Conservation (phyloP, 345 rosid species). For the Citrus maxima region DNA sequence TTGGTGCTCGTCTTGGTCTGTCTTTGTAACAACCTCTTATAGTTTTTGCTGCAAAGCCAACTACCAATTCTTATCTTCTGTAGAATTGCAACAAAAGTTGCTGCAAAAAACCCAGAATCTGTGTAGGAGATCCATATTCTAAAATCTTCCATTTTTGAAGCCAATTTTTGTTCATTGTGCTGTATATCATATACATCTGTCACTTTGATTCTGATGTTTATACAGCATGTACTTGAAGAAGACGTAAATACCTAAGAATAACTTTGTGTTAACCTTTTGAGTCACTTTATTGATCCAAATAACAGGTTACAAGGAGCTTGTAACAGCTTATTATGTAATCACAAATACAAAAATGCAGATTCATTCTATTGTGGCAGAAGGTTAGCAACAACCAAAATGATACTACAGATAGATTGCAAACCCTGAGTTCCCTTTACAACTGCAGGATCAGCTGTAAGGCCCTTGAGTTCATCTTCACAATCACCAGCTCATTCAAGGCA, state of each 20-base stretch:
- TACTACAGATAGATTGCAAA: slow-evolving; percentile 20
- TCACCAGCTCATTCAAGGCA: slow-evolving; percentile 1
- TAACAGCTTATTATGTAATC: background rate
- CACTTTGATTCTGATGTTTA: background rate
- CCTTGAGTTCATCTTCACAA: slow-evolving; percentile 4
- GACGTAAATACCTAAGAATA: background rate
- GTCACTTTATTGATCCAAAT: background rate
- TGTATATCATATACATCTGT: background rate
- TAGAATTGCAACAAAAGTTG: no score
- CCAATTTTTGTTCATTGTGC: no score
- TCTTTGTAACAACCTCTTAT: no score
- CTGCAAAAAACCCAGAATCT: background rate
- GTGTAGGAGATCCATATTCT: background rate
- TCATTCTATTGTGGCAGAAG: background rate
- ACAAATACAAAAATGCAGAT: background rate
- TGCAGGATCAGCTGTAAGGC: background rate
- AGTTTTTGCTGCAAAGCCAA: no score
- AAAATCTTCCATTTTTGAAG: no score
- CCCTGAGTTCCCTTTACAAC: slow-evolving; percentile 21
- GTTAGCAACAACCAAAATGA: slow-evolving; percentile 31
- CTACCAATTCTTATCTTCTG: no score
- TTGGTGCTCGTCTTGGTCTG: no score
- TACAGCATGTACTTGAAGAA: no score
- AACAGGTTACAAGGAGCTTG: background rate
- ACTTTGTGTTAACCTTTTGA: background rate